Evolutionary conservation across 2,329 filamentous ascomycete species (phyloP).

Genomic region (Trichoderma sp.): DNA sequence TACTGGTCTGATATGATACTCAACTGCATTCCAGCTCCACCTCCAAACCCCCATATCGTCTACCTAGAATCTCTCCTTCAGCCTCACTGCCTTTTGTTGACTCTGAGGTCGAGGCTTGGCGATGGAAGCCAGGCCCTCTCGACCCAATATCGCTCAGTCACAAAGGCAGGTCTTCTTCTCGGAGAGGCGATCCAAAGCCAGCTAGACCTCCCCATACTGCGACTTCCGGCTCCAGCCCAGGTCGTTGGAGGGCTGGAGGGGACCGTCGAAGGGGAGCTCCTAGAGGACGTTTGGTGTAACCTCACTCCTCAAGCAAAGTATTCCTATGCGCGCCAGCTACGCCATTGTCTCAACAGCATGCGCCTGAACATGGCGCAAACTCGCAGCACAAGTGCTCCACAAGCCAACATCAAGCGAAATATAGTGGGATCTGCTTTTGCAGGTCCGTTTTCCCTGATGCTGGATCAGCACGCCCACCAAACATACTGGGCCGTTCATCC

Average conservation of each 20-base stretch:
- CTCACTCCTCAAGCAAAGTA: conserved; percentile 32
- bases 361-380: conserved; percentile 16
- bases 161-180: conserved; percentile 28
- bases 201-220: conserved; percentile 27
- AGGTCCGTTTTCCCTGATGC: conserved; percentile 30
- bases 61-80: conserved; percentile 28
- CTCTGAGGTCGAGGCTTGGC: conserved; percentile 15
- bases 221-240: conserved; percentile 21
- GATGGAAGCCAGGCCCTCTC: neutral
- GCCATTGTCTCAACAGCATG: conserved; percentile 33
- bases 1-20: neutral
- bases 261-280: conserved; percentile 30
- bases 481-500: conserved; percentile 36
- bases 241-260: conserved; percentile 2
- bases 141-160: conserved; percentile 16
- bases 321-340: conserved; percentile 32
- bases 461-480: conserved; percentile 34
- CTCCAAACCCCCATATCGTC: conserved; percentile 18
- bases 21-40: conserved; percentile 20
- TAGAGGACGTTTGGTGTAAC: conserved; percentile 35
- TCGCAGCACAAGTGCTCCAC: neutral
- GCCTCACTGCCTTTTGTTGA: conserved; percentile 25
- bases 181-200: conserved; percentile 18
- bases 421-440: conserved; percentile 29
- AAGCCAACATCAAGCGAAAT: neutral